Conservation (phyloP, 352 stramenopile species). For the Phytophthora fragariaefolia region DNA sequence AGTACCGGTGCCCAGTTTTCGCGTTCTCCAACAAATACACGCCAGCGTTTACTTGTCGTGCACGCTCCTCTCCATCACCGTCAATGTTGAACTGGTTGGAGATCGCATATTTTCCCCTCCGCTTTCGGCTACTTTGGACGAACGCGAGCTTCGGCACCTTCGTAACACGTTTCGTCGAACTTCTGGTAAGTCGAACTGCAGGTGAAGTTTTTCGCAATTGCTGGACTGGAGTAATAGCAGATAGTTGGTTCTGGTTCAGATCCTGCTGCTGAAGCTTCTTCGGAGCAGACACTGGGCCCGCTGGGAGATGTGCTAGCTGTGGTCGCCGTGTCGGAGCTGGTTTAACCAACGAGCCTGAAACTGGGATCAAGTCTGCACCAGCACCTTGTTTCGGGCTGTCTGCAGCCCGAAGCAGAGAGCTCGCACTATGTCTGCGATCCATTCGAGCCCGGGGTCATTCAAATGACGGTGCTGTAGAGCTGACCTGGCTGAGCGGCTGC, state of each 20-base stretch:
- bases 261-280: constrained; percentile 28
- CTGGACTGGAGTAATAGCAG: background rate
- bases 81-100: constrained; percentile 40
- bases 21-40: constrained; percentile 71
- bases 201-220: constrained; percentile 7
- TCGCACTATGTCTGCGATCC: constrained; percentile 22
- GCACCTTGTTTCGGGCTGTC: constrained; percentile 9
- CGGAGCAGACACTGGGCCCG: constrained; percentile 9
- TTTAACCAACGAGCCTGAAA: constrained; percentile 16
- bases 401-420: background rate
- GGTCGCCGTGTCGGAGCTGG: constrained; percentile 5
- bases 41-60: constrained; percentile 60
- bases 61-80: constrained; percentile 13
- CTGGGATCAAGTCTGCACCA: background rate
- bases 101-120: constrained; percentile 17
- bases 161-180: constrained; percentile 31
- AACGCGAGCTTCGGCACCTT: constrained; percentile 41
- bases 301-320: constrained; percentile 18
- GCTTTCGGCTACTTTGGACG: constrained; percentile 7
- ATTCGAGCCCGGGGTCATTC: constrained; percentile 21
- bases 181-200: constrained; percentile 2
- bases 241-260: constrained; percentile 20
- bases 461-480: background rate
- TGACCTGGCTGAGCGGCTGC: background rate
- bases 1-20: constrained; percentile 66